These are phyloP conservation scores for Penicillium chermesinum DNA, from an alignment of 495 filamentous ascomycete species.

Conservation along the genomic window DNA sequence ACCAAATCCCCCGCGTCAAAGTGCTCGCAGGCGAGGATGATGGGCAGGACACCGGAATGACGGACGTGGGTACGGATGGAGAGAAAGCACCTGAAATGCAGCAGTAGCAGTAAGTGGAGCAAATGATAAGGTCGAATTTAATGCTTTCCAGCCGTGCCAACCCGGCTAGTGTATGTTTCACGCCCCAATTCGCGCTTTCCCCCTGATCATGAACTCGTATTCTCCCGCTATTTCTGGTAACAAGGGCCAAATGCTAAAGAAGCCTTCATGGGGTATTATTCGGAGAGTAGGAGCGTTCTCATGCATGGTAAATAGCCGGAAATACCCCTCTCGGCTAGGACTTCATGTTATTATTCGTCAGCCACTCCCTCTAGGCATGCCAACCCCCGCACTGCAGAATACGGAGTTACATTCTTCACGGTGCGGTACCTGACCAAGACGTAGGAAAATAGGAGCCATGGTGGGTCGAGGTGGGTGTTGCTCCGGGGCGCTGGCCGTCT, in stretches of 20 bases:
- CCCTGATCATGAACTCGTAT: too few relatives aligned
- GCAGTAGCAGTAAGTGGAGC: background rate
- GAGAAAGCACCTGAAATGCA: slow-evolving; percentile 20
- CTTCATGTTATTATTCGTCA: too few relatives aligned
- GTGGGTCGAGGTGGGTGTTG: background rate
- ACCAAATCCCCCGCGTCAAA: slow-evolving; percentile 56
- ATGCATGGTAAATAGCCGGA: background rate
- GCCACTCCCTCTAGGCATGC: too few relatives aligned
- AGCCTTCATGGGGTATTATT: background rate
- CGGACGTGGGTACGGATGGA: slow-evolving; percentile 25
- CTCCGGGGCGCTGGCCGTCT: background rate
- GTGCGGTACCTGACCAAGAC: background rate
- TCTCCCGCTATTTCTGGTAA: background rate
- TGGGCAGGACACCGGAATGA: slow-evolving; percentile 41
- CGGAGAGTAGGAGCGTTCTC: background rate
- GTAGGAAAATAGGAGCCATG: too few relatives aligned
- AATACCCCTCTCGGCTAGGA: background rate
- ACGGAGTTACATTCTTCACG: background rate
- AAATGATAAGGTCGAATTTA: slow-evolving; percentile 3
- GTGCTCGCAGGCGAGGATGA: slow-evolving; percentile 67
- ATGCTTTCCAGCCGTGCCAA: background rate
- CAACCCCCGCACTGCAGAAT: background rate
- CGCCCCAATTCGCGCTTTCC: background rate
- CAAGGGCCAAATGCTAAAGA: too few relatives aligned
- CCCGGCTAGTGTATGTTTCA: background rate